Conservation (phyloP, 768 basidiomycete species). For the Russula earlei region DNA sequence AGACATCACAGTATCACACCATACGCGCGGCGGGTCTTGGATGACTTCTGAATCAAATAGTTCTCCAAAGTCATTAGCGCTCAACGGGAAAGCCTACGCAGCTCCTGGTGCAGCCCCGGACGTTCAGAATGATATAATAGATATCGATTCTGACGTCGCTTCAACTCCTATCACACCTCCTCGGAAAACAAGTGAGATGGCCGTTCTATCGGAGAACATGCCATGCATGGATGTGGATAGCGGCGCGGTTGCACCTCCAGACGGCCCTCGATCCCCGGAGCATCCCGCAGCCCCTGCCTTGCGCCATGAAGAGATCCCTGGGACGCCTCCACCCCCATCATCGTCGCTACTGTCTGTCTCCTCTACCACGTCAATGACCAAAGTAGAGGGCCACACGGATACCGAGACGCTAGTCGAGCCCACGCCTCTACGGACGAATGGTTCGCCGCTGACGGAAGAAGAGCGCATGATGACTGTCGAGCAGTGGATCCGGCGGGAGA, state of each 20-base stretch:
- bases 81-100: background rate
- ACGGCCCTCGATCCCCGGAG: background rate
- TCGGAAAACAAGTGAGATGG: background rate
- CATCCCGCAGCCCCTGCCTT: background rate
- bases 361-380: slow-evolving; percentile 16
- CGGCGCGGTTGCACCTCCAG: background rate
- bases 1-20: background rate
- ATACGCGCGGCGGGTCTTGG: background rate
- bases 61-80: background rate
- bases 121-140: background rate
- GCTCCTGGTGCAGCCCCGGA: background rate
- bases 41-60: slow-evolving; percentile 2
- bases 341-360: slow-evolving; percentile 14
- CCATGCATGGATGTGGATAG: background rate
- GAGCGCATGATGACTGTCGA: slow-evolving; percentile 76
- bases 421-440: slow-evolving; percentile 21
- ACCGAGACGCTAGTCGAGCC: slow-evolving; percentile 22
- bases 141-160: background rate
- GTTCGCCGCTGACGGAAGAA: slow-evolving; percentile 41
- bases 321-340: slow-evolving; percentile 14
- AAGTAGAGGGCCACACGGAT: slow-evolving; percentile 2
- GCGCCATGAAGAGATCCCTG: background rate
- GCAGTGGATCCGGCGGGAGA: slow-evolving; percentile 74
- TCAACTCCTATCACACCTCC: background rate
- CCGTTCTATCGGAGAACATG: background rate